Base-by-base conservation (phyloP, 192 early-diverging fungal species). In the Chytriomyces confervae region DNA sequence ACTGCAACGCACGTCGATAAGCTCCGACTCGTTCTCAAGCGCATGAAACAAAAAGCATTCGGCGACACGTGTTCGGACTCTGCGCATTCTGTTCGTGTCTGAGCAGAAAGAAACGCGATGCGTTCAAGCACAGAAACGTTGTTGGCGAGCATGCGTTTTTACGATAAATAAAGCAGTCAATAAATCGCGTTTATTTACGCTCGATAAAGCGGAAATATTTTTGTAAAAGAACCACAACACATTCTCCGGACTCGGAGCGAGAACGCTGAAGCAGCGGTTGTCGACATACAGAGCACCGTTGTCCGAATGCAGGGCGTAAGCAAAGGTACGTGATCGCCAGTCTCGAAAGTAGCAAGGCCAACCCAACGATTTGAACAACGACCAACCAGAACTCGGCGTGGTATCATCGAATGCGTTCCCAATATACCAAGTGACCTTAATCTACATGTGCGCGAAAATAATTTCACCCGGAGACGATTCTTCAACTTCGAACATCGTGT, bases 401-500 rank as follows among this genome's bases (percentile, higher is more conserved):
- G 84, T 62, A 81, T 87, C 62, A 80, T 90, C 11, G 24, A 20
- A 0, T 78, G 83, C 5, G 65, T 86, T 13, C 67, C 90, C 23
- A 69, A 76, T 16, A 50, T 92, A 24, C 84, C 82, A 20, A 62
- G 64, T 47, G 81, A 79, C 27, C 75, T 91, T 10, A 84, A 91
- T 67, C 62, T 91, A 9, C 78, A 53, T 13, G 36, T 85, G 11
- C 27, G 82, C 16, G 89, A 89, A 23, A 50, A 71, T 8, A 27
- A 24, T n/a, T 10, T 6, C 10, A 62, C n/a, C 29, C n/a, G 0
- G 57, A 44, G 36, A 48, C 13, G 78, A 84, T 24, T 57, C 62
- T 23, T 65, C 20, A 18, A 57, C 62, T 46, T 23, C 79, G 13
- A 62, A n/a, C 23, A 79, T 0, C 4, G 60, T 66, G 10, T 50